Evolutionary conservation across 139 green algal species (phyloP), one percentile per base, ranked within the genome.

Genomic region (Chlamydomonas sphaeroides): DNA sequence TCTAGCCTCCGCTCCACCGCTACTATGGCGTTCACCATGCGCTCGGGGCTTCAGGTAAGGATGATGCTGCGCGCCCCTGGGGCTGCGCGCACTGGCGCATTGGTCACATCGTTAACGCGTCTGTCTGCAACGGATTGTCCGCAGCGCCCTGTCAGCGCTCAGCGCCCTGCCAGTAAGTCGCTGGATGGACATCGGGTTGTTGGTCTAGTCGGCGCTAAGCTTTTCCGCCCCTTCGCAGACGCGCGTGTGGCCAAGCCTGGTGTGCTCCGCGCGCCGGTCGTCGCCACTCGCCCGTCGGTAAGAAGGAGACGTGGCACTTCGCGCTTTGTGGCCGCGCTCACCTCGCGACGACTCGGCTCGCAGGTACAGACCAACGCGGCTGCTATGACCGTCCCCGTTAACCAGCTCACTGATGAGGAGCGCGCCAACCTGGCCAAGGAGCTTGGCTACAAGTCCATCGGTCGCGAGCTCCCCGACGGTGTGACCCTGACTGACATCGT

Each of bases 401-500:
- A 77, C 8, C 30, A 88, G 38, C 69, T 93, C 53, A 78, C 70
- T 5, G 80, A 88, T 67, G 83, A 80, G 30, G 76, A 91, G 57
- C 80, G 89, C 25, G n/a, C 35, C 1, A 23, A 83, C 14, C 53
- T 91, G 1, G 87, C 87, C 3, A 56, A 89, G 21, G 76, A 97
- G 73, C 84, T 94, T 79, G 95, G 96, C 36, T 98, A 96, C 90
- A 69, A 84, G n/a, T 87, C 66, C 18, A 97, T 98, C 76, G 96
- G 94, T 33, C 89, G 92, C 59, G 93, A 97, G 75, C 84, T 99
- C 63, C 96, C 96, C 15, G 89, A 96, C 30, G 71, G 75, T 30
- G 92, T 98, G 14, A 93, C 91, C 0, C 88, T 99, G 18, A 90
- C 85, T 3, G 85, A 98, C 45, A 93, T 99, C 49, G 93, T 98